Percentiles rank a stretch among this genome's conserved stretches.
Evolutionary conservation across 208 protist species (phyloP).

Genomic region (Leishmania amazonensis): DNA sequence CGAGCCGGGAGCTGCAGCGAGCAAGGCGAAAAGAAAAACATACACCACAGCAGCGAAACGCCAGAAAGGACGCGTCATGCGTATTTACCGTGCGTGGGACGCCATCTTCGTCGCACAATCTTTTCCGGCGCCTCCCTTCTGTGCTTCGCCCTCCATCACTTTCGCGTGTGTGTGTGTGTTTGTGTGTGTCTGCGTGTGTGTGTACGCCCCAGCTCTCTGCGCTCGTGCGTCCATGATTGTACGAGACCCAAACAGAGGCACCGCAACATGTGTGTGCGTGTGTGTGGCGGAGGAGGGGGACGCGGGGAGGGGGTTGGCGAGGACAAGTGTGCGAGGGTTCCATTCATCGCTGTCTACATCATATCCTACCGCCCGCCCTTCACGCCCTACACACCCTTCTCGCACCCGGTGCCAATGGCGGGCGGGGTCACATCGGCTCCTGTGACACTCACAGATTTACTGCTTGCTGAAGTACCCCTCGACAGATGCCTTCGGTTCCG

Average conservation of each 20-base stretch:
- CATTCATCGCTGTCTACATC: background rate
- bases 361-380: background rate
- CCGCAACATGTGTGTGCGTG: too few relatives aligned
- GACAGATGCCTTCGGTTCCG: conserved; percentile 89
- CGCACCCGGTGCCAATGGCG: background rate
- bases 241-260: too few relatives aligned
- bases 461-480: conserved; percentile 86
- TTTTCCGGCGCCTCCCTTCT: background rate
- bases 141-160: background rate
- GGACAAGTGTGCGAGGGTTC: background rate
- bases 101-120: background rate
- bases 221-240: too few relatives aligned
- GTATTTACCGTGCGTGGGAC: background rate
- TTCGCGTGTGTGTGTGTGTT: too few relatives aligned
- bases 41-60: too few relatives aligned
- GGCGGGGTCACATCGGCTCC: background rate
- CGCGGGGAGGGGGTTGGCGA: too few relatives aligned
- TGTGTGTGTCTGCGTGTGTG: background rate
- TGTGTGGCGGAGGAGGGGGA: too few relatives aligned
- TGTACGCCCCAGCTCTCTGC: background rate
- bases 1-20: too few relatives aligned
- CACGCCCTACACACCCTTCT: background rate
- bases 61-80: background rate
- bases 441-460: background rate
- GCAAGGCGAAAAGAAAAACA: too few relatives aligned